Conservation (phyloP, 2,329 filamentous ascomycete genomes). For the Parasarocladium wereldwijsianum region DNA sequence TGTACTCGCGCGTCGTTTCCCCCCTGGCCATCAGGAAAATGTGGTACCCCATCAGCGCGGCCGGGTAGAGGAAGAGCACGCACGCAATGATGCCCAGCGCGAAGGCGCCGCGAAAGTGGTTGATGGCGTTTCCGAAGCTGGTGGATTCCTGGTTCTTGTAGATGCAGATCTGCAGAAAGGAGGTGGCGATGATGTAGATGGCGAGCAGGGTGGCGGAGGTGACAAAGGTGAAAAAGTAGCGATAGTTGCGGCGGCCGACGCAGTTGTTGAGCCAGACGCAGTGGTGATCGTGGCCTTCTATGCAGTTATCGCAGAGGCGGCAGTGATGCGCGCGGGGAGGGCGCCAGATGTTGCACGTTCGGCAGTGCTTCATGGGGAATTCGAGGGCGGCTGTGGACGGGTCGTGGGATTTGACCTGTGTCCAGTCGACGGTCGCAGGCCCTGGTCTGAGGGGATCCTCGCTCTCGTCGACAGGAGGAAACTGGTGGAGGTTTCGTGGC, state of each 20-base stretch:
- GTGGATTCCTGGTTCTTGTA: conserved; percentile 51
- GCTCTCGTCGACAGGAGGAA: conserved; percentile 60
- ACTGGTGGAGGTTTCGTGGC: conserved; percentile 79
- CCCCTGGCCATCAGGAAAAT: conserved; percentile 80
- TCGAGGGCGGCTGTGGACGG: conserved; percentile 79
- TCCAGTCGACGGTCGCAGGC: conserved; percentile 86
- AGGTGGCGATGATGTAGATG: conserved; percentile 61
- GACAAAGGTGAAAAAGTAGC: conserved; percentile 92
- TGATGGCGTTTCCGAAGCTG: conserved; percentile 53
- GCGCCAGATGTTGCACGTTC: conserved; percentile 94
- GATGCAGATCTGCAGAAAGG: conserved; percentile 64
- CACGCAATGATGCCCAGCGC: conserved; percentile 77
- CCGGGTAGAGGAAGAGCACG: conserved; percentile 63
- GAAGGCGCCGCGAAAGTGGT: conserved; percentile 64
- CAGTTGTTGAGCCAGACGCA: conserved; percentile 99
- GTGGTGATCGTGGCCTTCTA: conserved; percentile 95
- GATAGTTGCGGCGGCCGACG: conserved; percentile 90
- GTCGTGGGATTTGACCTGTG: conserved; percentile 69
- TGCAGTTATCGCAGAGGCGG: conserved; percentile 89
- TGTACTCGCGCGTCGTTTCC: conserved; percentile 90
- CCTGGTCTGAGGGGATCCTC: conserved; percentile 72
- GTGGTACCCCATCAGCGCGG: conserved; percentile 76
- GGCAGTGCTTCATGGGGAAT: conserved; percentile 95
- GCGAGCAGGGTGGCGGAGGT: conserved; percentile 62
- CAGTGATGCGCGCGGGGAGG: conserved; percentile 93